phyloP scores from a whole-genome alignment of 2,329 filamentous ascomycete genomes.

The Colletotrichum spaethianum region DNA sequence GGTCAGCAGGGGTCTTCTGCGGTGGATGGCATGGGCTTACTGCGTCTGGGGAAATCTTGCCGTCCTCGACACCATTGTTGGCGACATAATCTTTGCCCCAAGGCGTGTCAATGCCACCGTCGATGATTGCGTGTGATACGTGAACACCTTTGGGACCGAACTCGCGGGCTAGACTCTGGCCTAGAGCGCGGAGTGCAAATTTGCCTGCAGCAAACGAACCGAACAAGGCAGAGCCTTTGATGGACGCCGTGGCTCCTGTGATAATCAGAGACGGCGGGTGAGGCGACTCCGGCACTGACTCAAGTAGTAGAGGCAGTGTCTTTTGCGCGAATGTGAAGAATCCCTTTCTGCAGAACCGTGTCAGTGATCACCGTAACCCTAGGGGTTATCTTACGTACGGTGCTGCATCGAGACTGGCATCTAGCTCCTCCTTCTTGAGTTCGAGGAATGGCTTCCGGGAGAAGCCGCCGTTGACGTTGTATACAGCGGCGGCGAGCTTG shows the following conservation, averaged over 20 bases:
- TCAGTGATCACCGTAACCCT: background rate
- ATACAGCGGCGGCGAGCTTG: constrained; percentile 76
- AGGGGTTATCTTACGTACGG: constrained; percentile 58
- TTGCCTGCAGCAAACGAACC: constrained; percentile 80
- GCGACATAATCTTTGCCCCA: constrained; percentile 68
- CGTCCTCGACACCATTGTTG: constrained; percentile 63
- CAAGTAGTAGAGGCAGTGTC: constrained; percentile 78
- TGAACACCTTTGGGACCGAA: constrained; percentile 90
- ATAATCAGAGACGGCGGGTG: constrained; percentile 86
- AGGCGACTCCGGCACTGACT: constrained; percentile 66
- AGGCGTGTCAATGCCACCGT: constrained; percentile 88
- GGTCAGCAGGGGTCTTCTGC: constrained; percentile 32
- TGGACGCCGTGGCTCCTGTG: constrained; percentile 86
- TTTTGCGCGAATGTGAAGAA: constrained; percentile 84
- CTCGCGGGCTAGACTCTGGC: constrained; percentile 83
- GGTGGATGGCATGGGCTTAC: constrained; percentile 65
- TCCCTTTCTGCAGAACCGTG: constrained; percentile 64
- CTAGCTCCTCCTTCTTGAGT: constrained; percentile 64
- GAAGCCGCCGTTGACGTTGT: constrained; percentile 74
- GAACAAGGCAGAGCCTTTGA: constrained; percentile 75
- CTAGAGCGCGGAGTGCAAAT: constrained; percentile 81
- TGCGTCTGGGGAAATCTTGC: constrained; percentile 81
- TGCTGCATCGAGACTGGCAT: constrained; percentile 60
- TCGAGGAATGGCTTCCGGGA: constrained; percentile 72
- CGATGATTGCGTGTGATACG: constrained; percentile 85